A percentile compares a stretch with the other conserved stretches of the same genome.
These are phyloP conservation scores for Aspergillus versicolor DNA, from an alignment of 2,329 filamentous ascomycete genomes.

Conservation along the genomic window DNA sequence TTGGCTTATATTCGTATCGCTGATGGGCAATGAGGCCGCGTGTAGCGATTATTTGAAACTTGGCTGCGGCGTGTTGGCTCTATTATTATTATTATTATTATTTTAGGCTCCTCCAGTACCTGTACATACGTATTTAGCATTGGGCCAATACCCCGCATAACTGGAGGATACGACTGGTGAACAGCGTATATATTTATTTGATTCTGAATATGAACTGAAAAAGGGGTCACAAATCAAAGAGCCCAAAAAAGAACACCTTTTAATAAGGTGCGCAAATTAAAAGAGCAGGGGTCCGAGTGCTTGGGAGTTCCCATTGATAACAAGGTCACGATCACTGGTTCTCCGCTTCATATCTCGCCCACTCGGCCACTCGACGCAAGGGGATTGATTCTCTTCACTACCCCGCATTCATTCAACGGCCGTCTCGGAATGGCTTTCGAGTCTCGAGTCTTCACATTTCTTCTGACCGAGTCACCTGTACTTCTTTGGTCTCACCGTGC, in stretches of 20 bases:
- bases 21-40: background rate
- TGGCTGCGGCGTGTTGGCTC: background rate
- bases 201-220: background rate
- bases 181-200: background rate
- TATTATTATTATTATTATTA: background rate
- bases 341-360: background rate
- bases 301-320: conserved; percentile 20
- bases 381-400: conserved; percentile 15
- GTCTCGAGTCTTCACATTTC: background rate
- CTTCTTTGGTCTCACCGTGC: background rate
- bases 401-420: conserved; percentile 27
- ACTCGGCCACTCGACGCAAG: conserved; percentile 3
- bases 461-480: background rate
- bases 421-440: background rate
- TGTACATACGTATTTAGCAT: background rate
- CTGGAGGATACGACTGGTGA: background rate
- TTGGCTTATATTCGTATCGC: background rate
- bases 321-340: conserved; percentile 9
- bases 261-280: background rate
- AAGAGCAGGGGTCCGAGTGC: conserved; percentile 7
- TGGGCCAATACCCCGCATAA: background rate
- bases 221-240: background rate
- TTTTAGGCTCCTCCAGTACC: background rate
- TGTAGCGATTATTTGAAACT: background rate
- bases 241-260: background rate